A percentile compares a stretch with the other conserved stretches of the same genome.
Evolutionary conservation across 768 basidiomycete species (phyloP).

Genomic region (Agrocybe pediades): DNA sequence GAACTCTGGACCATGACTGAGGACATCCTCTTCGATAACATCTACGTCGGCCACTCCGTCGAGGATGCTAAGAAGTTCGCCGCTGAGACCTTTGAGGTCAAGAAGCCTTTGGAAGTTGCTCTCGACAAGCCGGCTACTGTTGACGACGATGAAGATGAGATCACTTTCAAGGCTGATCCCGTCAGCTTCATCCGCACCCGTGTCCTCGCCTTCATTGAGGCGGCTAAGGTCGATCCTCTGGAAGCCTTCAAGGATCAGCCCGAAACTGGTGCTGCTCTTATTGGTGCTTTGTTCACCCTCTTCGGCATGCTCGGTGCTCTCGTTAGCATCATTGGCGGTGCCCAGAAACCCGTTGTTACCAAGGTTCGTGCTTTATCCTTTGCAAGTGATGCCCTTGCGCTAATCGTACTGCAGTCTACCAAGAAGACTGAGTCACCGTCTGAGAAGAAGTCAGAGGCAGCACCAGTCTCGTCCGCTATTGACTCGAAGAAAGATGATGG

Average conservation of each 20-base stretch:
- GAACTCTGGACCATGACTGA: conserved; percentile 99
- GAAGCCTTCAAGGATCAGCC: conserved; percentile 87
- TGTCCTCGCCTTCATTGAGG: conserved; percentile 78
- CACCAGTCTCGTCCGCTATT: conserved; percentile 73
- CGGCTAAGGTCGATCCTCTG: conserved; percentile 74
- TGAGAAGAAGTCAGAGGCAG: conserved; percentile 62
- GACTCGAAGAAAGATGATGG: conserved; percentile 74
- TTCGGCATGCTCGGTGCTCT: conserved; percentile 84
- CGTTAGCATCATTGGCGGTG: conserved; percentile 76
- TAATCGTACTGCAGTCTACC: conserved; percentile 44
- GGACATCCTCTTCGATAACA: conserved; percentile 90
- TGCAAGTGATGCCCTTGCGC: conserved; percentile 1
- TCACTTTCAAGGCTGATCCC: conserved; percentile 72
- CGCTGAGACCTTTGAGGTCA: conserved; percentile 87
- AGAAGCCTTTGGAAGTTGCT: conserved; percentile 80
- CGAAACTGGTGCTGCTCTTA: conserved; percentile 80
- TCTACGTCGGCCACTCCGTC: conserved; percentile 90
- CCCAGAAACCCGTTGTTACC: conserved; percentile 70
- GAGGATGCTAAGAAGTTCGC: conserved; percentile 85
- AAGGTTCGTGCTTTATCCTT: conserved; percentile 45
- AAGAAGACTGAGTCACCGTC: conserved; percentile 79
- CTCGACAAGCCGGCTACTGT: conserved; percentile 55
- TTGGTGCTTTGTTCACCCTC: conserved; percentile 73
- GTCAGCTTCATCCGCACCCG: conserved; percentile 78
- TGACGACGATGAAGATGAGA: conserved; percentile 47